A percentile compares a stretch with the other conserved stretches of the same genome.
phyloP scores from a whole-genome alignment of 2,329 filamentous ascomycete species.

The Sarocladium brachiariae region DNA sequence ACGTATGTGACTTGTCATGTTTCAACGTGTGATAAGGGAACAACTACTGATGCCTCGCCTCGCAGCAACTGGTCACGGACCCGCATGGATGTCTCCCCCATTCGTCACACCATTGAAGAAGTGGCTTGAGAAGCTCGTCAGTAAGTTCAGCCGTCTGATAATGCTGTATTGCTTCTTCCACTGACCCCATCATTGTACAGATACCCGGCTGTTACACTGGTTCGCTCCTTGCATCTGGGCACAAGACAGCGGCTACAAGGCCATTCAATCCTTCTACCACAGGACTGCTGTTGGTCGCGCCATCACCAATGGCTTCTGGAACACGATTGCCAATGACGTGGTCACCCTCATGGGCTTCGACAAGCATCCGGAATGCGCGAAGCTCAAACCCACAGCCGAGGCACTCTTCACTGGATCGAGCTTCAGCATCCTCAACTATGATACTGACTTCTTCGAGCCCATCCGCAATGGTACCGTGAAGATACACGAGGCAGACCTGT shows the following conservation, averaged over 20 bases:
- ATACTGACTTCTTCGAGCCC: conserved; percentile 49
- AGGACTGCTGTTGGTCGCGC: conserved; percentile 48
- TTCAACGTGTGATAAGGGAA: neutral
- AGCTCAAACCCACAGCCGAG: conserved; percentile 45
- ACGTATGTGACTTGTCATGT: conserved; percentile 21
- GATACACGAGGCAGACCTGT: conserved; percentile 47
- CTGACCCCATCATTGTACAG: conserved; percentile 18
- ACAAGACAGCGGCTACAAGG: conserved; percentile 50
- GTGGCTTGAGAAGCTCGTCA: conserved; percentile 61
- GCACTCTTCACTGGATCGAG: conserved; percentile 47
- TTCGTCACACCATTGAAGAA: conserved; percentile 62
- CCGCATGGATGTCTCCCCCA: conserved; percentile 50
- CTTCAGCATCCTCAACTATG: conserved; percentile 55
- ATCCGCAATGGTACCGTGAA: conserved; percentile 44
- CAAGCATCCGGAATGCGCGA: conserved; percentile 43
- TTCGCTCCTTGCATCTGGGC: conserved; percentile 72
- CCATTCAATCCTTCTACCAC: conserved; percentile 49
- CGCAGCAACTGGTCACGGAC: conserved; percentile 45
- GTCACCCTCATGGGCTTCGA: conserved; percentile 47
- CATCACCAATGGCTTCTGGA: conserved; percentile 52
- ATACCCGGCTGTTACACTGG: conserved; percentile 63
- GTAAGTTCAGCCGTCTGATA: conserved; percentile 22
- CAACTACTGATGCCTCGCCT: neutral
- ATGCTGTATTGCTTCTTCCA: conserved; percentile 36
- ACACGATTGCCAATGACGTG: conserved; percentile 48